Evolutionary conservation across 495 filamentous ascomycete species (phyloP).

Genomic region (Friedmanniomyces endolithicus): DNA sequence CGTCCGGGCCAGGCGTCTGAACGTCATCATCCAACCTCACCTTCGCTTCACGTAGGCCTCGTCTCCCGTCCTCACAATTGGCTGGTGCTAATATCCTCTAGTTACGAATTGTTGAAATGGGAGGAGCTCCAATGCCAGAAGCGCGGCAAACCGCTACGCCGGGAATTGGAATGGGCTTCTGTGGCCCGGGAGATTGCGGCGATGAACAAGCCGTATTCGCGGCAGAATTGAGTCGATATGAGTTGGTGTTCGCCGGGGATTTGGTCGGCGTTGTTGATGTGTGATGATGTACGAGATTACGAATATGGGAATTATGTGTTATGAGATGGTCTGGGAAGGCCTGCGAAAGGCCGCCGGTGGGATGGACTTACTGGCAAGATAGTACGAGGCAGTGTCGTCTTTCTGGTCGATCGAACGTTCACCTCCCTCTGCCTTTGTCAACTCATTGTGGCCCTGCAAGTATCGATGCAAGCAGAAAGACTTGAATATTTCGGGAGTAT

Average conservation of each 20-base stretch:
- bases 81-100: slow-evolving; percentile 23
- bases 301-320: neutral
- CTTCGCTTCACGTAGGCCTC: slow-evolving; percentile 50
- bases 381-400: neutral
- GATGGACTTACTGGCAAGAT: neutral
- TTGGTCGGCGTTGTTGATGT: neutral
- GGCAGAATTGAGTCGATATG: slow-evolving; percentile 16
- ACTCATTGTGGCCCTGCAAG: neutral
- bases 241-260: neutral
- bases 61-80: too few species aligned
- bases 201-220: slow-evolving; percentile 84
- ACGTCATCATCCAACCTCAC: slow-evolving; percentile 62
- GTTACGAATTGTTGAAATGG: slow-evolving; percentile 76
- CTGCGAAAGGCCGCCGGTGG: neutral
- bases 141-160: slow-evolving; percentile 38
- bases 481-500: neutral
- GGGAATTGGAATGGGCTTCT: slow-evolving; percentile 84
- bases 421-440: too few species aligned
- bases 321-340: neutral
- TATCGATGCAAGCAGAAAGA: neutral
- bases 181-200: slow-evolving; percentile 81
- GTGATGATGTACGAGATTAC: slow-evolving; percentile 3
- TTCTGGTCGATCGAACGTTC: neutral
- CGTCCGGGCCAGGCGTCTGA: slow-evolving; percentile 77
- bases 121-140: slow-evolving; percentile 55